Percentiles rank a stretch among this genome's conserved stretches.
Evolutionary conservation across 148 eudicot species (phyloP).

Genomic region (Rhododendron molle): DNA sequence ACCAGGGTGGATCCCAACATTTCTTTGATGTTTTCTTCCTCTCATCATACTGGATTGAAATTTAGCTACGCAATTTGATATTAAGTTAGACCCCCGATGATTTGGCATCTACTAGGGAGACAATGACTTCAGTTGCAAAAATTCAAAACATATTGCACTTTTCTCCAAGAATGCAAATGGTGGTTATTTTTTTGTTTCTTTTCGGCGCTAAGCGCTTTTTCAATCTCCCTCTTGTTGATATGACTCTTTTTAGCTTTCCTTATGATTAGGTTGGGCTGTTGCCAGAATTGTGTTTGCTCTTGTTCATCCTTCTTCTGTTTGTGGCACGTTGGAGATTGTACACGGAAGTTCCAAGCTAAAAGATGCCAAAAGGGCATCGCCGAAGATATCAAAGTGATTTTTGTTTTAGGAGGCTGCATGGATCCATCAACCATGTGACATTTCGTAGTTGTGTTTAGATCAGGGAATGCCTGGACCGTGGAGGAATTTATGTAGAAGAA

Average conservation of each 20-base stretch:
- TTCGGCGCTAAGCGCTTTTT: not conserved
- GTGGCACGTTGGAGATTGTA: not conserved
- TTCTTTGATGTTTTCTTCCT: slow-evolving; percentile 3
- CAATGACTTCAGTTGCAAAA: not conserved
- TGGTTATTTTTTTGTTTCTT: not conserved
- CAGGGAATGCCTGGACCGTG: not conserved
- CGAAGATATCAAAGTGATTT: not conserved
- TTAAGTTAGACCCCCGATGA: not conserved
- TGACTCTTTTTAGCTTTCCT: not conserved
- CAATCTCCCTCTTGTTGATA: not conserved
- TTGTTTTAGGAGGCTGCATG: not conserved
- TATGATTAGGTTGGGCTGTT: not conserved
- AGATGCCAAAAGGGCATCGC: not conserved
- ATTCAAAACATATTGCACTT: not conserved
- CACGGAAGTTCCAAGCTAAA: not conserved
- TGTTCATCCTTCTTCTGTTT: not conserved
- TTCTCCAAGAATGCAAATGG: no score
- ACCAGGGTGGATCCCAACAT: no score
- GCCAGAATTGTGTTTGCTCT: not conserved
- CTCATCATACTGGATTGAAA: slow-evolving; percentile 1
- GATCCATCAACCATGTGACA: not conserved
- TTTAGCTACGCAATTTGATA: not conserved
- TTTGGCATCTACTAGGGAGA: not conserved
- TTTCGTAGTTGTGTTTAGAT: not conserved
- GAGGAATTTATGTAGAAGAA: not conserved